These are phyloP conservation scores for Fusarium avenaceum DNA, from an alignment of 2,329 filamentous ascomycete genomes.

Conservation along the genomic window DNA sequence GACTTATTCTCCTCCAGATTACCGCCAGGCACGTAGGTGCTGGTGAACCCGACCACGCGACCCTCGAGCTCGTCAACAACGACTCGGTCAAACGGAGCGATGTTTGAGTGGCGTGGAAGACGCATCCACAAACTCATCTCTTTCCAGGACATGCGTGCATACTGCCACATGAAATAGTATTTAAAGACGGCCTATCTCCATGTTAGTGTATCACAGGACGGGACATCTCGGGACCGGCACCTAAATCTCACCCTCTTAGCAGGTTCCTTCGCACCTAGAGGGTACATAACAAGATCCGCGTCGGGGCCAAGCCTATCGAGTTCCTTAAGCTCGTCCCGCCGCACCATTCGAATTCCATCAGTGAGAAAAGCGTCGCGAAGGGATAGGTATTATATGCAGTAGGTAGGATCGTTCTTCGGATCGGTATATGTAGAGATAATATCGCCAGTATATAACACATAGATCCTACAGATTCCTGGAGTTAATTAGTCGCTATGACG, in stretches of 20 bases:
- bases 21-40: constrained; percentile 50
- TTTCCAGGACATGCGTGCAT: constrained; percentile 47
- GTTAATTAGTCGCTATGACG: constrained; percentile 30
- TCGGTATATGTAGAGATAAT: constrained; percentile 44
- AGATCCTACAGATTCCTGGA: constrained; percentile 37
- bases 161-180: constrained; percentile 50
- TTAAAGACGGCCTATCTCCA: constrained; percentile 49
- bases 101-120: constrained; percentile 54
- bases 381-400: constrained; percentile 47
- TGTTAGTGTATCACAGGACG: neutral
- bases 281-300: constrained; percentile 43
- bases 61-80: constrained; percentile 52
- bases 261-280: accelerated
- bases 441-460: constrained; percentile 43
- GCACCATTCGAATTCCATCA: constrained; percentile 37
- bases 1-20: constrained; percentile 50
- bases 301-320: constrained; percentile 48
- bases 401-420: constrained; percentile 46
- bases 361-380: constrained; percentile 38
- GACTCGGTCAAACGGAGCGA: constrained; percentile 52
- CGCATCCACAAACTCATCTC: constrained; percentile 54
- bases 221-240: neutral
- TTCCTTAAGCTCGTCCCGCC: constrained; percentile 46
- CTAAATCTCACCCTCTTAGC: neutral
- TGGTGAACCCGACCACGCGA: constrained; percentile 55